A percentile compares a stretch with the other conserved stretches of the same genome.
Evolutionary conservation across 2,329 filamentous ascomycete species (phyloP).

Genomic region (Albifimbria verrucaria): DNA sequence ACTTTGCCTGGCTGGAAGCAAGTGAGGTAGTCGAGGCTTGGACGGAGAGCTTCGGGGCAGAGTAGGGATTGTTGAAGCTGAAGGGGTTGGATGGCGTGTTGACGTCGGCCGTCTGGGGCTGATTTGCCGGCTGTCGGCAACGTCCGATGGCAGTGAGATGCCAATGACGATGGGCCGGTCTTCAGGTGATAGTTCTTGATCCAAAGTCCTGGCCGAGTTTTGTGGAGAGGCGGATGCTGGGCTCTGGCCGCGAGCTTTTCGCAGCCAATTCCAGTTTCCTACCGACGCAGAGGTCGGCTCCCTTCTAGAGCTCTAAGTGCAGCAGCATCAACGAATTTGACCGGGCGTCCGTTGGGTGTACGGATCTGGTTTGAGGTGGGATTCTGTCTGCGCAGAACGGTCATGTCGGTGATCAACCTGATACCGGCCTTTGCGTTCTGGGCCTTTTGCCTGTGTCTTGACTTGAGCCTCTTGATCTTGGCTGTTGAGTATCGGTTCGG

Average conservation of each 20-base stretch:
- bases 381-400: constrained; percentile 44
- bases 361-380: constrained; percentile 30
- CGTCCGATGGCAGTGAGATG: constrained; percentile 57
- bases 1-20: constrained; percentile 22
- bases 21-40: constrained; percentile 4
- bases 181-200: constrained; percentile 59
- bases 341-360: constrained; percentile 25
- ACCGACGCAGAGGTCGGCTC: constrained; percentile 49
- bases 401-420: constrained; percentile 67
- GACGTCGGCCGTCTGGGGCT: constrained; percentile 46
- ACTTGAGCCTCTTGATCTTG: constrained; percentile 48
- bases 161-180: constrained; percentile 73
- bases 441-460: constrained; percentile 57
- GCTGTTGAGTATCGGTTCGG: constrained; percentile 30
- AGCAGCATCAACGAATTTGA: constrained; percentile 56
- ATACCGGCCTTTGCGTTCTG: constrained; percentile 62
- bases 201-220: constrained; percentile 20
- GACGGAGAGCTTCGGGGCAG: neutral
- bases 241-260: constrained; percentile 32
- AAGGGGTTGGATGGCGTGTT: constrained; percentile 29
- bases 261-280: constrained; percentile 57
- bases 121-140: constrained; percentile 25
- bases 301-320: constrained; percentile 59
- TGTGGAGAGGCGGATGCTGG: constrained; percentile 23
- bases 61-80: constrained; percentile 6